Evolutionary conservation across 2,329 filamentous ascomycete species (phyloP), one percentile per base, ranked within the genome.

Genomic region (Sphaerostilbella broomeana): DNA sequence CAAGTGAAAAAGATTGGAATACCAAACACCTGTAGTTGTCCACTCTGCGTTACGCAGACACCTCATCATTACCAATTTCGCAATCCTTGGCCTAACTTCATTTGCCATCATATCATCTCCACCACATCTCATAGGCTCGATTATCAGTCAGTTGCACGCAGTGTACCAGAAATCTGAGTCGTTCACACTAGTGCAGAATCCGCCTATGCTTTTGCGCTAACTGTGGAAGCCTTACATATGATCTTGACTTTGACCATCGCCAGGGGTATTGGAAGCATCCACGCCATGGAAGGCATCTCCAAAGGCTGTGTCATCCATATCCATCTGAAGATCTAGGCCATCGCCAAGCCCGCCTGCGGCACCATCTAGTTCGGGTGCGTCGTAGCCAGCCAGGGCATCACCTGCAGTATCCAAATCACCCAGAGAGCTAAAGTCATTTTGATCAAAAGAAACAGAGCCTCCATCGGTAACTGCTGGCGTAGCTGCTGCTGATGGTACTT

Each of bases 281-380:
- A 79, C 73, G 4, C 74, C 77, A 51, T 88, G 84, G 61, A 90
- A 86, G 1, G 86, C 86, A 51, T 92, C 84, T 3, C 84, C 86
- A 64, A 92, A 92, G 2, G 84, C 86, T 24, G 81, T 86, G 53
- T 88, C 83, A 32, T 86, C 83, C 67, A 87, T 74, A 47, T 81
- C 82, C 65, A 81, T 73, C 50, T 74, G 70, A 36, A 81, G 59
- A 55, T 75, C 72, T n/a, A 75, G 59, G 7, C 73, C 76, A 28
- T 77, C 74, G 16, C 67, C 74, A 4, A 75, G 59, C 20, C 68
- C 70, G 4, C 64, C 68, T 2, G 58, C 63, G 1, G 53, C 58
- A 4, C 55, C 59, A 27, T 69, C 68, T 20, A 70, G 58, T 35
- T 75, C 69, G 11, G 76, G 73, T 12, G 74, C 73, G 28, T 75